A percentile compares a stretch with the other conserved stretches of the same genome.
phyloP scores from a whole-genome alignment of 225 moss, liverwort and hornwort species.

The Antitrichia curtipendula region DNA sequence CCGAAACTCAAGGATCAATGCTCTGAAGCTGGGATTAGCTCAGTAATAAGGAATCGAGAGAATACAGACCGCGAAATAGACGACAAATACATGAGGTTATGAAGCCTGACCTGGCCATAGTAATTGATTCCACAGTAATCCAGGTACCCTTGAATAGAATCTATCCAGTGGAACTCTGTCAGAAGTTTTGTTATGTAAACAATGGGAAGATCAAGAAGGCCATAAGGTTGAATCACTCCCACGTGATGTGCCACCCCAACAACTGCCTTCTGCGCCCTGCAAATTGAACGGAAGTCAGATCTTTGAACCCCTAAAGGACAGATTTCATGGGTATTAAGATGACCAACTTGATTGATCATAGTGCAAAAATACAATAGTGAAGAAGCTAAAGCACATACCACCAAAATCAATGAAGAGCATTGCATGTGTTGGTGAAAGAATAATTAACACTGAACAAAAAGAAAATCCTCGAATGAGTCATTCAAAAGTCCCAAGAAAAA shows the following conservation, averaged over 20 bases:
- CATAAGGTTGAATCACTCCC: conserved; percentile 88
- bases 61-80: not conserved
- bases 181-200: conserved; percentile 46
- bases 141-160: conserved; percentile 60
- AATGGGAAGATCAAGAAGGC: conserved; percentile 77
- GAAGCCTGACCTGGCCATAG: conserved; percentile 72
- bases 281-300: not conserved
- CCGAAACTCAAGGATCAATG: not conserved
- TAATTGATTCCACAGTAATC: conserved; percentile 96
- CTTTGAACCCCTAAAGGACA: not conserved
- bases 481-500: not conserved
- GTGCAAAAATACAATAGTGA: not conserved
- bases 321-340: not conserved
- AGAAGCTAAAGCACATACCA: not conserved
- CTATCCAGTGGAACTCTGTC: conserved; percentile 81
- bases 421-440: not conserved
- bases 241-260: conserved; percentile 96
- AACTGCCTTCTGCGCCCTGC: conserved; percentile 43
- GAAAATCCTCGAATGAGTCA: no score
- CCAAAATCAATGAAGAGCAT: not conserved
- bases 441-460: not conserved
- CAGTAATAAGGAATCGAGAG: not conserved
- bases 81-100: not conserved
- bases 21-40: not conserved
- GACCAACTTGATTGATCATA: not conserved